These are phyloP conservation scores for Rhynchospora pubera DNA, from an alignment of 176 grass and related monocot species.

Conservation along the genomic window DNA sequence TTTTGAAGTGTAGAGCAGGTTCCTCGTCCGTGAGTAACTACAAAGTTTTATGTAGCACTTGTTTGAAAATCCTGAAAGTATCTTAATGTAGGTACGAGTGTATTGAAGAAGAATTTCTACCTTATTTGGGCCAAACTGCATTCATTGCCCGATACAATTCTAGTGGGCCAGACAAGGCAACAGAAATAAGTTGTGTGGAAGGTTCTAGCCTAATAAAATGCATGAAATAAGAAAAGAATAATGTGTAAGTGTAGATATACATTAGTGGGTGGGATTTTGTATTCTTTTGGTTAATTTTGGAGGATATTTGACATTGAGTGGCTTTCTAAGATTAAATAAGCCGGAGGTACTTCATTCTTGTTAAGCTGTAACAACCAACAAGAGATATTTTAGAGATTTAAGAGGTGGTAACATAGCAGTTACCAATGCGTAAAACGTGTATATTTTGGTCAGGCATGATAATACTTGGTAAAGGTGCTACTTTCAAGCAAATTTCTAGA, in stretches of 20 bases:
- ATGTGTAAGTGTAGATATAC: background rate
- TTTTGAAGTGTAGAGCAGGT: background rate
- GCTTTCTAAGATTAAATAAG: background rate
- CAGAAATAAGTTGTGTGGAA: background rate
- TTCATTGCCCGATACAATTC: conserved; percentile 28
- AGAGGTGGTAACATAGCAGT: background rate
- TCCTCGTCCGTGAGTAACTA: background rate
- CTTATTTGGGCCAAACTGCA: conserved; percentile 25
- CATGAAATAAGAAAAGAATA: background rate
- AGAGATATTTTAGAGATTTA: background rate
- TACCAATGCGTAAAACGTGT: background rate
- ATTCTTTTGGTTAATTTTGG: background rate
- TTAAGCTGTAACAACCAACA: background rate
- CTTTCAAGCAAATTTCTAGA: background rate
- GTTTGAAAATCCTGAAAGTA: background rate
- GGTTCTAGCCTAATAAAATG: background rate
- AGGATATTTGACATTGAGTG: background rate
- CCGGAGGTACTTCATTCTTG: background rate
- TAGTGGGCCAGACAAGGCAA: conserved; percentile 30
- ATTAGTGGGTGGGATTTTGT: background rate
- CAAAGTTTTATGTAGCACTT: background rate
- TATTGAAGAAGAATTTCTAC: conserved; percentile 48
- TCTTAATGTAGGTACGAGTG: conserved; percentile 23
- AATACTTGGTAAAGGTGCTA: background rate
- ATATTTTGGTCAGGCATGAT: background rate